These are phyloP conservation scores for Kuraishia borneana DNA, from an alignment of 805 yeast species.

Conservation along the genomic window DNA sequence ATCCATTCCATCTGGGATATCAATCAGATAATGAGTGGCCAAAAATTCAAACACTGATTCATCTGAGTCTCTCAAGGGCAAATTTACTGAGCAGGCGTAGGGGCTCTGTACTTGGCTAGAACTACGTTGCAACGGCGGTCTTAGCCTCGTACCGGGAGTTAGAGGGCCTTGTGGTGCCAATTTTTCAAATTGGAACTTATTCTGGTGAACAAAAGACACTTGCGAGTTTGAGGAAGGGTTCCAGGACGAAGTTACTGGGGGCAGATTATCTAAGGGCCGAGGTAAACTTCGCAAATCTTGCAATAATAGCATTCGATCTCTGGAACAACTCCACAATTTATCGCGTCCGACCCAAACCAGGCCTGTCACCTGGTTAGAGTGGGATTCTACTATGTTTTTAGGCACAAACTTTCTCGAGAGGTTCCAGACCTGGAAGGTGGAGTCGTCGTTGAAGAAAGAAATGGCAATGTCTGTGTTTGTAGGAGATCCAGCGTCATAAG, in stretches of 20 bases:
- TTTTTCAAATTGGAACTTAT: conserved; percentile 27
- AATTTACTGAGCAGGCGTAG: conserved; percentile 26
- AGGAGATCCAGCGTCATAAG: conserved; percentile 26
- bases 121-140: conserved; percentile 10
- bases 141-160: neutral
- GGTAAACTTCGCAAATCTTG: conserved; percentile 34
- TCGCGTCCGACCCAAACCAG: conserved; percentile 39
- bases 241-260: conserved; percentile 49
- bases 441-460: conserved; percentile 63
- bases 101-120: conserved; percentile 11
- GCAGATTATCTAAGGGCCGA: conserved; percentile 36
- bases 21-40: conserved; percentile 34
- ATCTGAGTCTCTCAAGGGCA: conserved; percentile 33
- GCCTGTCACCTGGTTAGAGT: conserved; percentile 42
- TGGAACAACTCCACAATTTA: conserved; percentile 35
- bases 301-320: conserved; percentile 35
- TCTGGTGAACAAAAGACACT: conserved; percentile 41
- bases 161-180: neutral
- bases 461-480: conserved; percentile 58
- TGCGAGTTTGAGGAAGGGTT: conserved; percentile 30
- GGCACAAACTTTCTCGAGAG: conserved; percentile 68
- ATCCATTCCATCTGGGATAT: conserved; percentile 35
- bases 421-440: conserved; percentile 58
- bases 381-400: conserved; percentile 35
- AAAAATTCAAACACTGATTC: conserved; percentile 32